phyloP scores from a whole-genome alignment of 208 protist genomes.

The Trypanosoma avium region DNA sequence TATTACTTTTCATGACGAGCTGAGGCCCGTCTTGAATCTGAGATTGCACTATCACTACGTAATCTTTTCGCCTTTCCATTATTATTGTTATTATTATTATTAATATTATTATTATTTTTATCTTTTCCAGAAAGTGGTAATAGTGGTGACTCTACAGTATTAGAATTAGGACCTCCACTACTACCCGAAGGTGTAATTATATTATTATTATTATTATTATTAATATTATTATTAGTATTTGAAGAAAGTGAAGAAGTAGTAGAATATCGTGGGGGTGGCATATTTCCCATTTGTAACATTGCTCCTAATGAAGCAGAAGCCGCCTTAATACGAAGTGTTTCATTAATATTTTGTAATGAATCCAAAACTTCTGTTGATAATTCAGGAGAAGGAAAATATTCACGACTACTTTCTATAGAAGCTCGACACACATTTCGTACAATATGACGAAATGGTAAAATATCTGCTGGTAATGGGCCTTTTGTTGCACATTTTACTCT shows the following conservation, averaged over 20 bases:
- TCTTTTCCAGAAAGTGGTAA: constrained; percentile 9
- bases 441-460: constrained; percentile 41
- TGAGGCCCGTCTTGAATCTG: constrained; percentile 20
- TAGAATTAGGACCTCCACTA: background rate
- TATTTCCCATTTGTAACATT: constrained; percentile 20
- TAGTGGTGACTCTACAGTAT: background rate
- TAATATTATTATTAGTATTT: background rate
- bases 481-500: background rate
- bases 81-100: background rate
- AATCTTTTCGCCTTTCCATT: constrained; percentile 13
- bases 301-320: constrained; percentile 22
- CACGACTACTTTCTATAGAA: constrained; percentile 36
- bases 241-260: constrained; percentile 18
- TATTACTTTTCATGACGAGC: constrained; percentile 6
- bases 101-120: constrained; percentile 14
- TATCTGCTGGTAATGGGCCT: constrained; percentile 12
- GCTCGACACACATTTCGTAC: constrained; percentile 46
- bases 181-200: background rate
- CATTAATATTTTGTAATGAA: constrained; percentile 46
- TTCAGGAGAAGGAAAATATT: constrained; percentile 37
- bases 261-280: constrained; percentile 14
- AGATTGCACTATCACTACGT: constrained; percentile 20
- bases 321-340: constrained; percentile 24
- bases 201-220: background rate
- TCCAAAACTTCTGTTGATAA: constrained; percentile 27